phyloP scores from a whole-genome alignment of 1,284 basidiomycete genomes.

The Heterobasidion irregulare region DNA sequence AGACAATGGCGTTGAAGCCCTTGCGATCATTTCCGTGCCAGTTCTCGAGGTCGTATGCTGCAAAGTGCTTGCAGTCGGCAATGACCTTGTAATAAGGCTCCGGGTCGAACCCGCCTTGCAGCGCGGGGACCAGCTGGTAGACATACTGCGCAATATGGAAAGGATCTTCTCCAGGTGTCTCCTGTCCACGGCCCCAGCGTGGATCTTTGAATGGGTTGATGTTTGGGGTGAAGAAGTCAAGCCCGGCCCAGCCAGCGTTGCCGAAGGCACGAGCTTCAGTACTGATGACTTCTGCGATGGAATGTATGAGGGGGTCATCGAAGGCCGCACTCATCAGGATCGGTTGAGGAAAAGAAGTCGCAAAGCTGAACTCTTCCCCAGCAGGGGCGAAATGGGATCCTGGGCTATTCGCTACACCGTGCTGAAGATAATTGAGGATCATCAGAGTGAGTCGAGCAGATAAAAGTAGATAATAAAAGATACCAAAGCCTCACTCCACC shows the following conservation, averaged over 20 bases:
- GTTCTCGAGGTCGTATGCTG: constrained; percentile 47
- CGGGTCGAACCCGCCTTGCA: constrained; percentile 49
- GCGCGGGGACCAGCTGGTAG: constrained; percentile 40
- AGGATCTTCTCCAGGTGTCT: constrained; percentile 53
- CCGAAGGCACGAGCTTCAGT: constrained; percentile 51
- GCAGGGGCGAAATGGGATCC: constrained; percentile 21
- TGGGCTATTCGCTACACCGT: constrained; percentile 43
- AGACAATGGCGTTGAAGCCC: constrained; percentile 43
- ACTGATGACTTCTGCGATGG: constrained; percentile 38
- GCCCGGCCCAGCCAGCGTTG: constrained; percentile 38
- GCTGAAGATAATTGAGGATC: constrained; percentile 21
- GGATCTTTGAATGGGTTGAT: constrained; percentile 57
- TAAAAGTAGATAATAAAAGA: constrained; percentile 8
- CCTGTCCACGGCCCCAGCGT: constrained; percentile 53
- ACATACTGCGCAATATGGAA: constrained; percentile 46
- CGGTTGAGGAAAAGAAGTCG: constrained; percentile 45
- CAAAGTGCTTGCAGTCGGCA: constrained; percentile 52
- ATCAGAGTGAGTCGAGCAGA: too few relatives aligned
- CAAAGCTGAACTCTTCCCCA: constrained; percentile 39
- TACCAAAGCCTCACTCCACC: constrained; percentile 47
- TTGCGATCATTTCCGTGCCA: constrained; percentile 41
- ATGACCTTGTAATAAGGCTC: constrained; percentile 39
- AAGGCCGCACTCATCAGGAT: constrained; percentile 27
- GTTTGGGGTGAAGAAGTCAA: constrained; percentile 51
- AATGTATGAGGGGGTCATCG: constrained; percentile 42